phyloP scores from a whole-genome alignment of 73 alveolate genomes.

The Tetrahymena borealis region DNA sequence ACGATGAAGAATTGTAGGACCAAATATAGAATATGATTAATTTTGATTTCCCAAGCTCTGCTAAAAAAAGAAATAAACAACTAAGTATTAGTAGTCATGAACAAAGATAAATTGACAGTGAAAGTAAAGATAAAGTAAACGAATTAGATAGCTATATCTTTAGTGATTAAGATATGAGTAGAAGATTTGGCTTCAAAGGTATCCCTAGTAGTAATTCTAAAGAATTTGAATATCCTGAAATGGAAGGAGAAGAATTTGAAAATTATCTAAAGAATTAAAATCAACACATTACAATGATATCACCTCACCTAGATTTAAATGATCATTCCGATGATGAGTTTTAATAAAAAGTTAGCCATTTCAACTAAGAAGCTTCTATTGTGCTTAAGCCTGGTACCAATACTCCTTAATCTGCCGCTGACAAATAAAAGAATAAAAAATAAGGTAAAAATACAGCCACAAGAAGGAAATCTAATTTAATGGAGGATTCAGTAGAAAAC shows the following conservation, averaged over 20 bases:
- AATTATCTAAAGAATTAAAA: neutral
- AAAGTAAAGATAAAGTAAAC: neutral
- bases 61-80: neutral
- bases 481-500: neutral
- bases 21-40: neutral
- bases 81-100: neutral
- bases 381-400: neutral
- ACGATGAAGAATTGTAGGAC: neutral
- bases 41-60: neutral
- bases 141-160: neutral
- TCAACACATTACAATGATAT: neutral
- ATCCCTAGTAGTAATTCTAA: neutral
- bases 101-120: neutral
- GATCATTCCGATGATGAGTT: neutral
- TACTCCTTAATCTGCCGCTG: neutral
- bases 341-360: neutral
- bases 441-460: neutral
- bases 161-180: neutral
- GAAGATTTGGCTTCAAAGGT: neutral
- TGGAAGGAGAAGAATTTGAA: neutral
- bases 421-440: neutral
- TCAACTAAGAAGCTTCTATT: neutral
- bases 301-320: neutral
- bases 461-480: neutral
- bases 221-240: neutral